Evolutionary conservation across 768 basidiomycete genomes (phyloP).

Genomic region (Russula ochroleuca): DNA sequence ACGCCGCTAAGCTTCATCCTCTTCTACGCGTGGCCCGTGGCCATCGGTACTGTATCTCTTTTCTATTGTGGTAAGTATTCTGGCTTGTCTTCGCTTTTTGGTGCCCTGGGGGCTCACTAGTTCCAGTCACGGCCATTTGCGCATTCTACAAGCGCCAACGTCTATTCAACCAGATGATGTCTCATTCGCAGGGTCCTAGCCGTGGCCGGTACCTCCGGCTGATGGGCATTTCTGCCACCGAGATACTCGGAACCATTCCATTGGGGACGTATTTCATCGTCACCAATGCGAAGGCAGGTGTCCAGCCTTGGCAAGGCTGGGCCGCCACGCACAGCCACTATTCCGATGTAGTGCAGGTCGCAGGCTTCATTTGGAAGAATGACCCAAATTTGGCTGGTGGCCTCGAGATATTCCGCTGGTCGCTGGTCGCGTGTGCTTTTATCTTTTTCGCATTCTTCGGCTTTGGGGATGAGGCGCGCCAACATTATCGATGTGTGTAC

Average conservation of each 20-base stretch:
- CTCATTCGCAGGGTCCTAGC: slow-evolving; percentile 26
- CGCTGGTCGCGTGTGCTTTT: neutral
- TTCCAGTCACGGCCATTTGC: slow-evolving; percentile 30
- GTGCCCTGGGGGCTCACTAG: neutral
- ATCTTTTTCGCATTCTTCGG: neutral
- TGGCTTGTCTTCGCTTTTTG: neutral
- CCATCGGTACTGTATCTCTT: slow-evolving; percentile 31
- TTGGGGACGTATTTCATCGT: neutral
- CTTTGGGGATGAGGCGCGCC: neutral
- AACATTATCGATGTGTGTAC: neutral
- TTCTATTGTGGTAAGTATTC: slow-evolving; percentile 38
- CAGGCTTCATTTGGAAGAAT: neutral
- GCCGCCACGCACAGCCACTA: neutral
- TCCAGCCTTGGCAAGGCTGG: slow-evolving; percentile 26
- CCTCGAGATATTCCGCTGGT: neutral
- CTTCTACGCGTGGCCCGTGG: slow-evolving; percentile 31
- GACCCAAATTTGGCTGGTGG: neutral
- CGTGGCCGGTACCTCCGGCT: neutral
- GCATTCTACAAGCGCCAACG: slow-evolving; percentile 30
- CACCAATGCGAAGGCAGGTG: neutral
- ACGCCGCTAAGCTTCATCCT: slow-evolving; percentile 34
- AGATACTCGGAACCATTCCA: neutral
- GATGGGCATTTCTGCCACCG: neutral
- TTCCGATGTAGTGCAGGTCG: neutral
- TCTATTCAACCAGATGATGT: too few relatives aligned